Percentiles rank a stretch among this genome's conserved stretches.
phyloP scores from a whole-genome alignment of 345 rosid genomes.

The Hibiscus syriacus region DNA sequence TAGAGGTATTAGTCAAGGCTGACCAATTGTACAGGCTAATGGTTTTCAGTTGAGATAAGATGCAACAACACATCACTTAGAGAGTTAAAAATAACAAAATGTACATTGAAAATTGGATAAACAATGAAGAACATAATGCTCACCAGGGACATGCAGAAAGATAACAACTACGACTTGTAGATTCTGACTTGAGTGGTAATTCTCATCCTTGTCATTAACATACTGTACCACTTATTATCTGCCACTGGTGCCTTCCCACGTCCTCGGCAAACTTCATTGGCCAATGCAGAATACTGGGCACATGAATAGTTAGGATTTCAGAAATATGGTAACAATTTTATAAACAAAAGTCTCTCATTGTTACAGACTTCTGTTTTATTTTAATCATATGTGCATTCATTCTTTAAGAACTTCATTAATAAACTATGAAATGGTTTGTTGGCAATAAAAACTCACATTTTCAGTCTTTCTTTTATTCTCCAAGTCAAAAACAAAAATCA shows the following conservation, averaged over 20 bases:
- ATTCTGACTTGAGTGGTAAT: conserved; percentile 16
- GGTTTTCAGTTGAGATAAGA: neutral
- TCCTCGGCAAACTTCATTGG: conserved; percentile 59
- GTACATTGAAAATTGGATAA: neutral
- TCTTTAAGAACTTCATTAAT: conserved; percentile 1
- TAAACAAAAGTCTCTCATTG: neutral
- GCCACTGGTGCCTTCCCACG: conserved; percentile 93
- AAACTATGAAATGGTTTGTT: neutral
- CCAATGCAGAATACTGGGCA: conserved; percentile 66
- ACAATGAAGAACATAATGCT: conserved; percentile 43
- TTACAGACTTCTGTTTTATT: neutral
- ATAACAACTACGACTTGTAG: conserved; percentile 63
- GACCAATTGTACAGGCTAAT: neutral
- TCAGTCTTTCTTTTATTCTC: neutral
- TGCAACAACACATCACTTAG: neutral
- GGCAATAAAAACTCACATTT: neutral
- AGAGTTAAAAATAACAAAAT: neutral
- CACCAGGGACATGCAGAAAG: conserved; percentile 99
- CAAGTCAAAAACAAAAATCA: neutral
- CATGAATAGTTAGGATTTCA: neutral
- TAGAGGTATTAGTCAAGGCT: neutral
- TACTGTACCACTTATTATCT: conserved; percentile 80
- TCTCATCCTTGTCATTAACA: conserved; percentile 31
- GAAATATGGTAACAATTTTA: neutral
- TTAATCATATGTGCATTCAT: neutral